Evolutionary conservation across 2,329 filamentous ascomycete species (phyloP).

Genomic region (Sarocladium oryzae): DNA sequence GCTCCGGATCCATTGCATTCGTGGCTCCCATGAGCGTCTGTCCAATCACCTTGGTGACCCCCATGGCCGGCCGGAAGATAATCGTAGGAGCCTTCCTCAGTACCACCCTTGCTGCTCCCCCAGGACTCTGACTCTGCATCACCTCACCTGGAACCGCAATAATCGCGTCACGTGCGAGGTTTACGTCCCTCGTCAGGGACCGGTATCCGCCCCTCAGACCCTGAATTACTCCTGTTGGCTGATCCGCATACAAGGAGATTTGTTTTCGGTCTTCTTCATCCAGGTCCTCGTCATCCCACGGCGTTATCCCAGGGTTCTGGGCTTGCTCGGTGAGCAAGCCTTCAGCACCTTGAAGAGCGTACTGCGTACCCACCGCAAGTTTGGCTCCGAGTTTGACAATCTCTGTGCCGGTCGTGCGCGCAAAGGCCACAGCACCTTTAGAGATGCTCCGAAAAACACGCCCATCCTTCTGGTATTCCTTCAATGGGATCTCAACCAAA

Average conservation of each 20-base stretch:
- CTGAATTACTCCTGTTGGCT: constrained; percentile 82
- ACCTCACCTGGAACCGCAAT: constrained; percentile 91
- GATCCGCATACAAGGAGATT: constrained; percentile 88
- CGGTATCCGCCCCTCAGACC: constrained; percentile 78
- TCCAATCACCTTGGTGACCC: constrained; percentile 79
- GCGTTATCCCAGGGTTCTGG: constrained; percentile 14
- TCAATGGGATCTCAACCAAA: constrained; percentile 81
- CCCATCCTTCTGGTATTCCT: constrained; percentile 90
- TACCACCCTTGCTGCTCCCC: constrained; percentile 73
- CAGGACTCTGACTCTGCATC: constrained; percentile 76
- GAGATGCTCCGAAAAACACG: constrained; percentile 85
- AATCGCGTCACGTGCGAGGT: constrained; percentile 81
- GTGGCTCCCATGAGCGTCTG: constrained; percentile 88
- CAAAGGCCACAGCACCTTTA: constrained; percentile 85
- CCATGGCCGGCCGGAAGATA: constrained; percentile 83
- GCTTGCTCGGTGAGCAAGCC: constrained; percentile 55
- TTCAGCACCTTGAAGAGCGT: constrained; percentile 84
- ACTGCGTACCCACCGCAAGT: constrained; percentile 89
- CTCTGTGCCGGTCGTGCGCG: constrained; percentile 87
- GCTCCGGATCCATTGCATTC: constrained; percentile 80
- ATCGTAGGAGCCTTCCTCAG: constrained; percentile 83
- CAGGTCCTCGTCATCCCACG: constrained; percentile 52
- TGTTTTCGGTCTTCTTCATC: constrained; percentile 68
- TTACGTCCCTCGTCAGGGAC: constrained; percentile 79
- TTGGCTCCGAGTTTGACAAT: constrained; percentile 93